Evolutionary conservation across 352 stramenopile species (phyloP).

Genomic region (Pythium inflatum): DNA sequence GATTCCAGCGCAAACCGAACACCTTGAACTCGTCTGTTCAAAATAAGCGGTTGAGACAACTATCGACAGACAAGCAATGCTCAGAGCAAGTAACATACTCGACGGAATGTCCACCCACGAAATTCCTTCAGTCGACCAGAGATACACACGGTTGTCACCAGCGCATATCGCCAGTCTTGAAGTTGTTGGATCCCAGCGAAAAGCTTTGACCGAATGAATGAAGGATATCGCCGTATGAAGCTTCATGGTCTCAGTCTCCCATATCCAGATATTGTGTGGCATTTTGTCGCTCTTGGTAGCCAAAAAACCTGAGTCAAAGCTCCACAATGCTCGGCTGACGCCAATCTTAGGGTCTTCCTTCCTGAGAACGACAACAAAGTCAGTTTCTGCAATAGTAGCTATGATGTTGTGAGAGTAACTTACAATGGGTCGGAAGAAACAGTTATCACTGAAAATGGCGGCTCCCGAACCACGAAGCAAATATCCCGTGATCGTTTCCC

Average conservation of each 20-base stretch:
- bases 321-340: conserved; percentile 70
- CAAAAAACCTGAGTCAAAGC: conserved; percentile 66
- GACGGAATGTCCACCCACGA: conserved; percentile 76
- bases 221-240: conserved; percentile 69
- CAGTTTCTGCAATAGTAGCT: neutral
- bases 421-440: conserved; percentile 71
- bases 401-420: conserved; percentile 1
- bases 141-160: conserved; percentile 64
- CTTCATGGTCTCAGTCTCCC: conserved; percentile 74
- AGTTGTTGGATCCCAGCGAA: conserved; percentile 65
- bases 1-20: conserved; percentile 68
- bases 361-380: conserved; percentile 32
- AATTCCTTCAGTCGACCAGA: conserved; percentile 67
- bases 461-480: conserved; percentile 69
- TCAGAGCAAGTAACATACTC: conserved; percentile 21
- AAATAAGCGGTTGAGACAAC: neutral
- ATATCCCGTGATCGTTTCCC: conserved; percentile 56
- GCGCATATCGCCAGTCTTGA: conserved; percentile 63
- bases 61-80: neutral
- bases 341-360: conserved; percentile 77
- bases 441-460: conserved; percentile 75
- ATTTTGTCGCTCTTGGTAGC: conserved; percentile 83
- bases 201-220: conserved; percentile 58
- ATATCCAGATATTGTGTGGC: conserved; percentile 87
- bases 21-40: conserved; percentile 66